Evolutionary conservation across 352 stramenopile species (phyloP).

Genomic region (Pythium sp.): DNA sequence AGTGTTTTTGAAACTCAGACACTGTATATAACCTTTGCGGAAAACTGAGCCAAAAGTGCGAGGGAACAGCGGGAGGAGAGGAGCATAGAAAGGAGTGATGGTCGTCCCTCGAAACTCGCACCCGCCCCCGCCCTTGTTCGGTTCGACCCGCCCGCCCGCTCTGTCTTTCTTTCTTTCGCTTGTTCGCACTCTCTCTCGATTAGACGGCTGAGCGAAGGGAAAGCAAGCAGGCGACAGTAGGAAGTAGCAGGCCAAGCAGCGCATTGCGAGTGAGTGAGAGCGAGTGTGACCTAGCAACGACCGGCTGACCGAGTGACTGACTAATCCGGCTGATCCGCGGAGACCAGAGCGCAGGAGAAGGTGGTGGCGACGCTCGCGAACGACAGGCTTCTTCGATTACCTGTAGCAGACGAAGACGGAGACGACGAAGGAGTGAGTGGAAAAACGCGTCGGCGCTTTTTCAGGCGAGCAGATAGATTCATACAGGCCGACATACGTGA

Average conservation of each 20-base stretch:
- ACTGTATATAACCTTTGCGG: too few relatives aligned
- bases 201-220: background rate
- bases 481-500: background rate
- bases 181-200: background rate
- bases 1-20: too few relatives aligned
- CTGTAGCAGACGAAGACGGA: background rate
- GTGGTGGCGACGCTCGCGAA: background rate
- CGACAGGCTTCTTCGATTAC: background rate
- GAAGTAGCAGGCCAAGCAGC: background rate
- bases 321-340: background rate
- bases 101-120: background rate
- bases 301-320: background rate
- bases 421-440: background rate
- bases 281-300: background rate
- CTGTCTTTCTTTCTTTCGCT: slow-evolving; percentile 12
- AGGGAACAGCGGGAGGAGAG: background rate
- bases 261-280: background rate
- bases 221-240: background rate
- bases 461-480: background rate
- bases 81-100: slow-evolving; percentile 5
- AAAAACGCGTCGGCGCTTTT: background rate
- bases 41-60: too few relatives aligned
- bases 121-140: background rate
- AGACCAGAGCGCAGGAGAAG: background rate
- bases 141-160: background rate